Evolutionary conservation across 1,139 yeast species (phyloP).

Genomic region (Pichia sorboxylosa): DNA sequence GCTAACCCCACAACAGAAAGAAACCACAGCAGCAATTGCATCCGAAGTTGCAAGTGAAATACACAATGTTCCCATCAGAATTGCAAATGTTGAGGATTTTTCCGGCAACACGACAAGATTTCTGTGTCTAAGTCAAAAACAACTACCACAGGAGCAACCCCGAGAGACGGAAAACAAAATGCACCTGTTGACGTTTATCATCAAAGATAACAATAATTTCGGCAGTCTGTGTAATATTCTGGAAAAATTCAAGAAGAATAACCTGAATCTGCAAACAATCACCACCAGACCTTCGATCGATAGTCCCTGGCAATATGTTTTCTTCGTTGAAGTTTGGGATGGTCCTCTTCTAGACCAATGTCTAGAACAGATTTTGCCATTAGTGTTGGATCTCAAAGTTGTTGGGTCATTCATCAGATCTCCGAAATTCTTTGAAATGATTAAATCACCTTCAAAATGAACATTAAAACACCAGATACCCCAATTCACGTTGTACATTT

Average conservation of each 20-base stretch:
- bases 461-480: no score
- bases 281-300: slow-evolving; percentile 59
- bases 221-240: slow-evolving; percentile 69
- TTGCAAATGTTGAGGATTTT: slow-evolving; percentile 54
- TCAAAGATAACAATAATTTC: slow-evolving; percentile 49
- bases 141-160: not conserved
- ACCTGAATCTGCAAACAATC: slow-evolving; percentile 61
- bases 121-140: slow-evolving; percentile 34
- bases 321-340: slow-evolving; percentile 57
- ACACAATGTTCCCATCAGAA: slow-evolving; percentile 47
- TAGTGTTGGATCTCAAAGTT: slow-evolving; percentile 18
- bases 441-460: no score
- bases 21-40: slow-evolving; percentile 41
- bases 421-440: slow-evolving; percentile 18
- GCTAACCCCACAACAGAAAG: slow-evolving; percentile 24
- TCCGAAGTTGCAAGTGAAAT: slow-evolving; percentile 53
- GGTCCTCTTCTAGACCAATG: slow-evolving; percentile 12
- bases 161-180: slow-evolving; percentile 19
- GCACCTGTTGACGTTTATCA: slow-evolving; percentile 54
- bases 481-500: no score
- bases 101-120: slow-evolving; percentile 77
- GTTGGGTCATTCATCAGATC: slow-evolving; percentile 22
- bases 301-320: slow-evolving; percentile 73
- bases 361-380: slow-evolving; percentile 5
- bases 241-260: slow-evolving; percentile 41